phyloP scores from a whole-genome alignment of 352 stramenopile species.

The Phytopythium delawarense region DNA sequence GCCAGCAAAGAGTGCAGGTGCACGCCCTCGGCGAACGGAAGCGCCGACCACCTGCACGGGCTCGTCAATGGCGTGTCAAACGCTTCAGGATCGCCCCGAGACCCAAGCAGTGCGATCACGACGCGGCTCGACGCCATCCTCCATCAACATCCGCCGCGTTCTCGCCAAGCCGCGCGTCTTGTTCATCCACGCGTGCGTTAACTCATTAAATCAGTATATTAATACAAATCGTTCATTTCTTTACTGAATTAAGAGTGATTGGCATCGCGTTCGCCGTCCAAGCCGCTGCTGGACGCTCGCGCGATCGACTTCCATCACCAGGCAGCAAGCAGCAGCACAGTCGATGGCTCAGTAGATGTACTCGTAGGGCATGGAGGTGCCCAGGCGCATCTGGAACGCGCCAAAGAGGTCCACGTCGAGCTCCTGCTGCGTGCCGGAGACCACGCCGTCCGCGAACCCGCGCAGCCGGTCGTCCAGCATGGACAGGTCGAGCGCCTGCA shows the following conservation, averaged over 20 bases:
- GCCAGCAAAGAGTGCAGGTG: background rate
- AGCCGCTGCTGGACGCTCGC: too few species aligned
- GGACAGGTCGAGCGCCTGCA: conserved; percentile 67
- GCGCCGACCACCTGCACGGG: background rate
- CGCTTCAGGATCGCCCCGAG: background rate
- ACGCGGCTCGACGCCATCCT: background rate
- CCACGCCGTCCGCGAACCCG: conserved; percentile 47
- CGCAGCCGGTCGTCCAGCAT: conserved; percentile 36
- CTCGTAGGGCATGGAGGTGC: conserved; percentile 60
- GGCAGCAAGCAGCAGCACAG: background rate
- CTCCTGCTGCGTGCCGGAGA: conserved; percentile 38
- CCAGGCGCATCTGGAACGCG: conserved; percentile 56
- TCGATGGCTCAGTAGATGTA: conserved; percentile 46
- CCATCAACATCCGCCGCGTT: background rate
- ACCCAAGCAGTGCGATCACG: background rate
- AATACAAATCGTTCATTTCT: background rate
- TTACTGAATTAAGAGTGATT: background rate
- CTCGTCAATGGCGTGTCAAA: background rate
- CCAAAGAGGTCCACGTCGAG: conserved; percentile 58
- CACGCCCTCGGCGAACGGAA: background rate
- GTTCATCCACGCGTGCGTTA: background rate
- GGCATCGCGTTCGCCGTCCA: background rate
- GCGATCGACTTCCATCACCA: too few species aligned
- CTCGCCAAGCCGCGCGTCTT: background rate
- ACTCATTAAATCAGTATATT: background rate